Percentiles rank a stretch among this genome's conserved stretches.
Evolutionary conservation across 106 monocot species (phyloP).

Genomic region (Alisma plantagoaquatica): DNA sequence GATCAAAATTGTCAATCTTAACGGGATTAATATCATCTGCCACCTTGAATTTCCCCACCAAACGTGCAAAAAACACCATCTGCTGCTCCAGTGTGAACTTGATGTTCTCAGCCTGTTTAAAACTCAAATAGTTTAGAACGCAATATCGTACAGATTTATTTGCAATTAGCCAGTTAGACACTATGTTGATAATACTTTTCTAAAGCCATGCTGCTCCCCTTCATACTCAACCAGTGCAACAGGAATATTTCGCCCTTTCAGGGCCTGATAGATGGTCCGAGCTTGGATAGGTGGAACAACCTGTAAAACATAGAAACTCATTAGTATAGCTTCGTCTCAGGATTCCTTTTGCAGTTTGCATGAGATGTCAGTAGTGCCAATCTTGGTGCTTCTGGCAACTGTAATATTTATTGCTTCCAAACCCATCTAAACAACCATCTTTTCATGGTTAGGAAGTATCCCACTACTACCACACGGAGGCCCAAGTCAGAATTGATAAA

Average conservation of each 20-base stretch:
- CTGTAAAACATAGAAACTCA: constrained; percentile 19
- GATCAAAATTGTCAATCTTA: background rate
- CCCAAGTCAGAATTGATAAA: background rate
- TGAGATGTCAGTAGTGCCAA: background rate
- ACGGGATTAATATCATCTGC: background rate
- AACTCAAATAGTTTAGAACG: too few relatives aligned
- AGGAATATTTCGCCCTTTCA: constrained; percentile 76
- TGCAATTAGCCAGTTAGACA: too few relatives aligned
- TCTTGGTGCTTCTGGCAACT: background rate
- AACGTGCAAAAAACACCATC: background rate
- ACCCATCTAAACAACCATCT: too few relatives aligned
- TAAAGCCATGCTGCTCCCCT: constrained; percentile 95
- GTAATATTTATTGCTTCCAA: too few relatives aligned
- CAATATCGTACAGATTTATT: too few relatives aligned
- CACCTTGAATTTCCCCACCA: background rate
- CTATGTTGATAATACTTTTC: constrained; percentile 84
- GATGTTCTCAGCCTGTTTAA: background rate
- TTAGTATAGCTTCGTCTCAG: background rate
- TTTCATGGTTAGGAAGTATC: too few relatives aligned
- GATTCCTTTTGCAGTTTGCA: background rate
- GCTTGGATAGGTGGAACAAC: constrained; percentile 85
- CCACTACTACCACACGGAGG: background rate
- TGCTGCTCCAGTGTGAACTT: background rate
- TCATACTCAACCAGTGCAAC: constrained; percentile 87
- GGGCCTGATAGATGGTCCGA: constrained; percentile 54